Base-by-base conservation (phyloP, 2,329 filamentous ascomycete genomes). In the Chrysoporthe austroafricana region DNA sequence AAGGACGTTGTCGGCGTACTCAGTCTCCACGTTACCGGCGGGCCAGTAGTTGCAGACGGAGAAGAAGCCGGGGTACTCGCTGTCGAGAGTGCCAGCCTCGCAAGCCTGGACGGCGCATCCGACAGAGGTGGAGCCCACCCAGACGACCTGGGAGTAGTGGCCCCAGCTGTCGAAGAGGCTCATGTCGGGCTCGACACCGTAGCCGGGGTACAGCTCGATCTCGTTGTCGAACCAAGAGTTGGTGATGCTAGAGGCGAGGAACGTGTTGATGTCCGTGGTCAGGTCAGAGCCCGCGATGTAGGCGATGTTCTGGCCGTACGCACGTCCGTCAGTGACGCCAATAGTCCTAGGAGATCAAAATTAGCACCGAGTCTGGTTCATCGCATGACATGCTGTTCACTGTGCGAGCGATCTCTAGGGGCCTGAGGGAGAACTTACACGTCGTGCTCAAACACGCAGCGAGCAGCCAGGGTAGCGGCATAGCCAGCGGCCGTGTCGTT, bases 241-340 rank as follows among this genome's bases (percentile, higher is more conserved):
- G 74, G 89, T 92, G 76, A 95, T 89, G 72, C 91, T 88, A 71
- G 86, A 83, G 64, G 88, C 87, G 70, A 92, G 83, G 59, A 89
- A 85, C 69, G 78, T 79, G n/a, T 81, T 77, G 2, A 79, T 75
- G 69, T 87, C 84, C 70, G 75, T 70, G 69, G 78, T 71, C 34
- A 82, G 77, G 59, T 81, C 73, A 39, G 79, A 78, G 61, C 78
- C 79, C 60, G 80, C 85, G 76, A 78, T 84, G 72, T 90, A 89
- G 75, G 92, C 95, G 68, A 98, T 90, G 86, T 98, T 99, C 83
- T 99, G 96, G 71, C 96, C 96, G 76, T 96, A 96, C 6, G 63
- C 21, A 5, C 21, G 34, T 34, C 50, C 50, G 57, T 85, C 84
- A 66, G 88, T 88, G 62, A 82, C 84, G 70, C 87, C 86, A 59